Base-by-base conservation (phyloP, 1,284 basidiomycete species). In the Sporisorium graminicola region DNA sequence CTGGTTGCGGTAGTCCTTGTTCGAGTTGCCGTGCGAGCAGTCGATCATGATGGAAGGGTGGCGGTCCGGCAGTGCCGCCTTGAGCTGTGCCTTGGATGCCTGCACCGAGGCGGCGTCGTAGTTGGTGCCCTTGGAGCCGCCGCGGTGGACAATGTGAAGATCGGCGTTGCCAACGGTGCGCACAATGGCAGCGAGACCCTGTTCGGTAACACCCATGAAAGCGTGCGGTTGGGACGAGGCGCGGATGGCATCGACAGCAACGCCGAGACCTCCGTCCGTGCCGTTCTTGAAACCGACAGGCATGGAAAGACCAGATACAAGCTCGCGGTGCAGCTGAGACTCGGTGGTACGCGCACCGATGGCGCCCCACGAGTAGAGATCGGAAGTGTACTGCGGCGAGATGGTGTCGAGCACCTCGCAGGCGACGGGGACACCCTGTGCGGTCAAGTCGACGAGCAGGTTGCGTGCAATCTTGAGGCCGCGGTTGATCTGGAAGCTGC, bases 401-500 rank as follows among this genome's bases (percentile, higher is more conserved):
- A 87, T 87, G 55, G 87, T 87, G 71, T 89, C 96, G 64, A 99
- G 91, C 47, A 99, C 90, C 87, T 99, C 97, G 74, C 93, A 94
- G 20, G 94, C 96, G 49, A 98, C 93, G 13, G 96, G 95, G 10
- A 99, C 88, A 59, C 96, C 96, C 47, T 93, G 88, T 74, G 93
- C 88, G 42, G 94, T 94, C 69, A 99, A 89, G 82, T 97, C 94
- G 80, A 94, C 91, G 51, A 99, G 91, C 35, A 99, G 89, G 81
- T 94, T 91, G 60, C 97, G 91, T 0, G 94, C 94, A 61, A 92
- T 90, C 65, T 77, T 78, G 54, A 85, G 77, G 26, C 96, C 96
- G 85, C 94, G 94, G 90, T 99, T 99, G 87, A 99, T 99, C 85
- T 95, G 90, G 92, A 93, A 99, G 59, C 93, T 91, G 64, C 93